A percentile compares a stretch with the other conserved stretches of the same genome.
Conservation (phyloP, 1,139 yeast species). For the Candida glucosophila region DNA sequence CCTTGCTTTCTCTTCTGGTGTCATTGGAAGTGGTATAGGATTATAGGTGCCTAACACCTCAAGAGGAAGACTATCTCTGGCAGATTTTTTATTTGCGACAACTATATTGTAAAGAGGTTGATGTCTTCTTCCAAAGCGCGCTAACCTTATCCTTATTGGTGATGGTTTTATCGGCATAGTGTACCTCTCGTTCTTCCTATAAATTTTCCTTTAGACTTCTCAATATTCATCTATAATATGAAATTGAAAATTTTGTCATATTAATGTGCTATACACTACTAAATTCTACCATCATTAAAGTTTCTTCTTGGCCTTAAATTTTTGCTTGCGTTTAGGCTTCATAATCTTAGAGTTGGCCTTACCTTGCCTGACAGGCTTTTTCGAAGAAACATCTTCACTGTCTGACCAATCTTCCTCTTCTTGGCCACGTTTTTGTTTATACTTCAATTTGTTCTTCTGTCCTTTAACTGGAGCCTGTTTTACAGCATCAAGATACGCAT, state of each 20-base stretch:
- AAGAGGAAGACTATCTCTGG: slow-evolving; percentile 78
- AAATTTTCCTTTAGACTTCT: too few species aligned
- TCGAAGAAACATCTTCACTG: slow-evolving; percentile 8
- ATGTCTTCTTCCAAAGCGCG: slow-evolving; percentile 86
- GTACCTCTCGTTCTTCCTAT: too few species aligned
- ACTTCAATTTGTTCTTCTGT: slow-evolving; percentile 83
- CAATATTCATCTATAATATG: not conserved
- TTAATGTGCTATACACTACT: slow-evolving; percentile 1
- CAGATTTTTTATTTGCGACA: slow-evolving; percentile 65
- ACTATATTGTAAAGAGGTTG: slow-evolving; percentile 89
- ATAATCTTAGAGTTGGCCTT: slow-evolving; percentile 18
- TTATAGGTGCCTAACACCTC: slow-evolving; percentile 94
- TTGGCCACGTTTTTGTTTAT: slow-evolving; percentile 53
- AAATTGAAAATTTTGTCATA: slow-evolving; percentile 1
- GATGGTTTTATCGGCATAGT: slow-evolving; percentile 10
- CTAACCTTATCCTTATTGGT: slow-evolving; percentile 60
- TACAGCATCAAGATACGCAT: slow-evolving; percentile 90
- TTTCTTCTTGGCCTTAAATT: slow-evolving; percentile 53
- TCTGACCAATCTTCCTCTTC: slow-evolving; percentile 51
- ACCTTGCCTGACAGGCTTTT: slow-evolving; percentile 9
- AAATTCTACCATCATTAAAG: slow-evolving; percentile 18
- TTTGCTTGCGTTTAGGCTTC: slow-evolving; percentile 40
- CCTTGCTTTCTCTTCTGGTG: slow-evolving; percentile 44
- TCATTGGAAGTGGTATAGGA: slow-evolving; percentile 69
- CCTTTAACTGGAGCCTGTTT: slow-evolving; percentile 90